Percentiles rank a stretch among this genome's conserved stretches.
phyloP scores from a whole-genome alignment of 371 early-diverging fungal genomes.

The Circinella umbellata region DNA sequence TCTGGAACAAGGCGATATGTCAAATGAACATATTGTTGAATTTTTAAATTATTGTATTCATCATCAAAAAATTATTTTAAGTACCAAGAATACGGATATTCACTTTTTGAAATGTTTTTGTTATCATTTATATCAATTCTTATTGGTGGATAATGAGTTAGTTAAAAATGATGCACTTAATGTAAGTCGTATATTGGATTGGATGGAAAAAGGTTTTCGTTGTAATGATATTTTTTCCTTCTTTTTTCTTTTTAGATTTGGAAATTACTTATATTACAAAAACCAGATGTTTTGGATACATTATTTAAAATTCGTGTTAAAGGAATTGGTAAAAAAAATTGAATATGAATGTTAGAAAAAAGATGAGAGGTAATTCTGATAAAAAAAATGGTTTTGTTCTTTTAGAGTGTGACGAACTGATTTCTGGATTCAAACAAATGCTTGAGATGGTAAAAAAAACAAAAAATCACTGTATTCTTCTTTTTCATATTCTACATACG shows the following conservation, averaged over 20 bases:
- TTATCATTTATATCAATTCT: conserved; percentile 65
- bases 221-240: background rate
- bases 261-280: conserved; percentile 67
- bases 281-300: conserved; percentile 46
- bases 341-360: background rate
- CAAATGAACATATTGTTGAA: conserved; percentile 39
- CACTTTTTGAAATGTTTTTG: conserved; percentile 70
- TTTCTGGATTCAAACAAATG: conserved; percentile 66
- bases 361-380: background rate
- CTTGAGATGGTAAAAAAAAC: conserved; percentile 43
- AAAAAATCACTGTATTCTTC: no score
- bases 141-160: conserved; percentile 48
- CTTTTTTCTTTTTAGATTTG: conserved; percentile 57
- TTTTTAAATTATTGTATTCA: conserved; percentile 69
- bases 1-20: conserved; percentile 40
- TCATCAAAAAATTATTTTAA: conserved; percentile 71
- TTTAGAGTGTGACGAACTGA: conserved; percentile 61
- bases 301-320: conserved; percentile 50
- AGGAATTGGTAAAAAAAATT: conserved; percentile 39
- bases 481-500: no score
- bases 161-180: conserved; percentile 56
- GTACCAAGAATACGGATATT: conserved; percentile 59
- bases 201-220: background rate
- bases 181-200: conserved; percentile 24
- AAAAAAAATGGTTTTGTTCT: background rate